These are phyloP conservation scores for Penstemon davidsonii DNA, from an alignment of 257 asterid genomes.

Conservation along the genomic window DNA sequence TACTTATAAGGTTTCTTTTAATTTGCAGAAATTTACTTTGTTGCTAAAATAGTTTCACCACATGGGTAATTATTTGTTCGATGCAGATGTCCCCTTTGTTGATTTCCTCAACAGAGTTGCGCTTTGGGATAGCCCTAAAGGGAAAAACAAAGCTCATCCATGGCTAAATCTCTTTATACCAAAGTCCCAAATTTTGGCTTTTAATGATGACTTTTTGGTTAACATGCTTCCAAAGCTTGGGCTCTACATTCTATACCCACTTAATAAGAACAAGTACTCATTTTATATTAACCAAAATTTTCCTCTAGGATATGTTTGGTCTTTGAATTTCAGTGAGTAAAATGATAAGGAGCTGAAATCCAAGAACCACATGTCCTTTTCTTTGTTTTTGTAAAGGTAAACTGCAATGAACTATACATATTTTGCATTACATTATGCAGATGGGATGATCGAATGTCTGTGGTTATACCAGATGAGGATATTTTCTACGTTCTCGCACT, in stretches of 20 bases:
- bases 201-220: conserved; percentile 54
- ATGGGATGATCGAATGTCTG: conserved; percentile 47
- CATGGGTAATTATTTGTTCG: conserved; percentile 24
- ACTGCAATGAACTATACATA: not conserved
- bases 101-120: conserved; percentile 36
- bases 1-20: too few relatives aligned
- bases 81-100: conserved; percentile 19
- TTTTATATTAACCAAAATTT: too few relatives aligned
- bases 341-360: too few relatives aligned
- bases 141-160: conserved; percentile 57
- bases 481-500: conserved; percentile 38
- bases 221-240: conserved; percentile 51
- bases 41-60: conserved; percentile 32
- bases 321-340: too few relatives aligned
- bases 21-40: conserved; percentile 30
- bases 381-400: too few relatives aligned
- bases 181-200: conserved; percentile 49
- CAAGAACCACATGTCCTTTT: too few relatives aligned
- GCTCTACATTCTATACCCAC: conserved; percentile 64
- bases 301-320: not conserved
- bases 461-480: conserved; percentile 44
- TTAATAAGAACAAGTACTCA: conserved; percentile 47
- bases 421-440: conserved; percentile 20
- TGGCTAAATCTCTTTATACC: conserved; percentile 79
- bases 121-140: conserved; percentile 18